Conservation (phyloP, 2,329 filamentous ascomycete genomes). For the Hirsutella rhossiliensis region DNA sequence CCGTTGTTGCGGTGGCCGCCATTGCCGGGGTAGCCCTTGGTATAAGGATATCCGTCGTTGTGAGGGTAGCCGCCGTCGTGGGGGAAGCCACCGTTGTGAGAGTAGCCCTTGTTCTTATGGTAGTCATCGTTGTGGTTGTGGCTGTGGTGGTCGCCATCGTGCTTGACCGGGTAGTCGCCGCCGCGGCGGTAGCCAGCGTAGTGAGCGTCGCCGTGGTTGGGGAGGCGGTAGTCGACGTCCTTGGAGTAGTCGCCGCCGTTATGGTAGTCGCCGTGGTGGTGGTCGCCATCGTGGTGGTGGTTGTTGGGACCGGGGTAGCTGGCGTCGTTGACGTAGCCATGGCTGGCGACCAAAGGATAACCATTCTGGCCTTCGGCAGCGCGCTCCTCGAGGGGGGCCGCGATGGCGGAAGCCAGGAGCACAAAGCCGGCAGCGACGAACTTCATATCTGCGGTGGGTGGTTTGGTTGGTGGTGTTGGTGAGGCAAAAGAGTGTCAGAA, state of each 20-base stretch:
- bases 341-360: no score
- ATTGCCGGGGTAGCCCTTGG: neutral
- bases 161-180: neutral
- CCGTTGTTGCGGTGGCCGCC: neutral
- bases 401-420: conserved; percentile 1
- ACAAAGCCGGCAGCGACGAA: neutral
- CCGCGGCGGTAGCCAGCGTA: neutral
- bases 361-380: no score
- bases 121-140: neutral
- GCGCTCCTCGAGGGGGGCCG: neutral
- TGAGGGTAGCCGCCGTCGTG: neutral
- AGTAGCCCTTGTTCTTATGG: neutral
- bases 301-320: neutral
- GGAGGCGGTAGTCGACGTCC: neutral
- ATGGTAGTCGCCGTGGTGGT: neutral
- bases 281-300: no score
- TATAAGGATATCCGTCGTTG: neutral
- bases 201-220: neutral
- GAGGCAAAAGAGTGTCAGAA: no score
- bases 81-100: neutral
- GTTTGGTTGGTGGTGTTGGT: no score
- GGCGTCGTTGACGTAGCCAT: no score
- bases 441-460: neutral
- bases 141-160: no score
- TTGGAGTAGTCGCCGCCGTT: neutral